phyloP scores from a whole-genome alignment of 1,139 yeast species.

The Yamadazyma atmosphaerica region DNA sequence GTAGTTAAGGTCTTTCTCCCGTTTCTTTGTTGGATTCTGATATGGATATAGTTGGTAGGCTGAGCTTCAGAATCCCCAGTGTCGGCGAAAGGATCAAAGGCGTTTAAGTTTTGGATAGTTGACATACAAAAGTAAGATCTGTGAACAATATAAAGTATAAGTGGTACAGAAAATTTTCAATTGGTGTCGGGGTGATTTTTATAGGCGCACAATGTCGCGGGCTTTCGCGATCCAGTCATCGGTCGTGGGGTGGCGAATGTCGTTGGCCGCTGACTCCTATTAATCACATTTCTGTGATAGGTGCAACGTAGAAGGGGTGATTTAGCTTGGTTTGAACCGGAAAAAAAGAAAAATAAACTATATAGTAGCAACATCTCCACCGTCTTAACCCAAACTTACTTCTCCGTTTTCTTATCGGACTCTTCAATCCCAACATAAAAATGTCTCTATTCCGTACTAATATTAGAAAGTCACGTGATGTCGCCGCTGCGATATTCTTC shows the following conservation, averaged over 20 bases:
- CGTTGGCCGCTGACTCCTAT: too few species aligned
- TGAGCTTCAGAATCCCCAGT: slow-evolving; percentile 99
- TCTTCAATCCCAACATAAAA: too few species aligned
- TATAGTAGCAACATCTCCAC: too few species aligned
- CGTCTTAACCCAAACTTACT: too few species aligned
- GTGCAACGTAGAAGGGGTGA: too few species aligned
- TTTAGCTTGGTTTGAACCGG: too few species aligned
- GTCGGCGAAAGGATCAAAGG: slow-evolving; percentile 99
- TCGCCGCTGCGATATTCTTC: neutral
- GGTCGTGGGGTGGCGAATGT: neutral
- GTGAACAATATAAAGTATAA: neutral
- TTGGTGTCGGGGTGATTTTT: neutral
- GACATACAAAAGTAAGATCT: slow-evolving; percentile 49
- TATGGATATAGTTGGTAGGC: slow-evolving; percentile 93
- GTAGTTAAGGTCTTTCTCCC: slow-evolving; percentile 99
- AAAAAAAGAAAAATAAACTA: too few species aligned
- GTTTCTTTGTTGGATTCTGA: slow-evolving; percentile 99
- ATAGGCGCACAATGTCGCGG: neutral
- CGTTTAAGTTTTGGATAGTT: slow-evolving; percentile 96
- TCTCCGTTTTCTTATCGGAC: too few species aligned
- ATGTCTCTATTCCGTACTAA: too few species aligned
- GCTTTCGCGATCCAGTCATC: too few species aligned
- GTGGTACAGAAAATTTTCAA: neutral
- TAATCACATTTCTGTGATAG: too few species aligned
- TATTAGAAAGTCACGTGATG: too few species aligned